phyloP scores from a whole-genome alignment of 164 flowering plant genomes.

The Berberis thunbergii region DNA sequence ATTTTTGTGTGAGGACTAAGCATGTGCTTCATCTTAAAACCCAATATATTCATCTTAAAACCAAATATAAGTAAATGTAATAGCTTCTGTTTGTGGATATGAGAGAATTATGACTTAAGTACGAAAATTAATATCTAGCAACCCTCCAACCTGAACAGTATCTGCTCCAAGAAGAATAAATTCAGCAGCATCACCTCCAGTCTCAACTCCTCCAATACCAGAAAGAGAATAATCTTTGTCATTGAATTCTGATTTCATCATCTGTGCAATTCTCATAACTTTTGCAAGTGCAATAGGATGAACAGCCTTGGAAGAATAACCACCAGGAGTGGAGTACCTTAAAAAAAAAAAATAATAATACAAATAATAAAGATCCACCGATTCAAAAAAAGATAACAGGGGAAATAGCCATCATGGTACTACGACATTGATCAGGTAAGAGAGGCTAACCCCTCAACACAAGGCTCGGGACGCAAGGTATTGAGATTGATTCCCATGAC shows the following conservation, averaged over 20 bases:
- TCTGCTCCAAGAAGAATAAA: slow-evolving; percentile 97
- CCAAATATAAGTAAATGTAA: too few relatives aligned
- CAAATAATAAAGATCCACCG: too few relatives aligned
- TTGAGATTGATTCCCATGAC: slow-evolving; percentile 96
- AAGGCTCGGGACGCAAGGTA: slow-evolving; percentile 91
- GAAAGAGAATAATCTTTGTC: slow-evolving; percentile 63
- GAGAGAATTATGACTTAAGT: too few relatives aligned
- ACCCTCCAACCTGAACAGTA: slow-evolving; percentile 76
- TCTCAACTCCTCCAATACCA: slow-evolving; percentile 97
- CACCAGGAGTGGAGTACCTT: slow-evolving; percentile 98
- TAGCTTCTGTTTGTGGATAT: too few relatives aligned
- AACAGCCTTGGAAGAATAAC: slow-evolving; percentile 92
- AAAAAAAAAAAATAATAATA: slow-evolving; percentile 2
- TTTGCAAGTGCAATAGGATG: slow-evolving; percentile 97
- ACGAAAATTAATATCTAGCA: too few relatives aligned
- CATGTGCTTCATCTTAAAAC: too few relatives aligned
- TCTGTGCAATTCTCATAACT: slow-evolving; percentile 89
- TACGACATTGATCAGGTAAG: slow-evolving; percentile 5
- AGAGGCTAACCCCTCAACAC: slow-evolving; percentile 85
- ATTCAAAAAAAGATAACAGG: background rate
- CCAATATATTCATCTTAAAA: too few relatives aligned
- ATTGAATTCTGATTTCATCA: slow-evolving; percentile 78
- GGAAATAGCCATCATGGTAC: background rate
- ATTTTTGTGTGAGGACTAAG: too few relatives aligned
- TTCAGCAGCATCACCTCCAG: slow-evolving; percentile 95